phyloP scores from a whole-genome alignment of 2,329 filamentous ascomycete species.

The Berkeleyomyces rouxiae region DNA sequence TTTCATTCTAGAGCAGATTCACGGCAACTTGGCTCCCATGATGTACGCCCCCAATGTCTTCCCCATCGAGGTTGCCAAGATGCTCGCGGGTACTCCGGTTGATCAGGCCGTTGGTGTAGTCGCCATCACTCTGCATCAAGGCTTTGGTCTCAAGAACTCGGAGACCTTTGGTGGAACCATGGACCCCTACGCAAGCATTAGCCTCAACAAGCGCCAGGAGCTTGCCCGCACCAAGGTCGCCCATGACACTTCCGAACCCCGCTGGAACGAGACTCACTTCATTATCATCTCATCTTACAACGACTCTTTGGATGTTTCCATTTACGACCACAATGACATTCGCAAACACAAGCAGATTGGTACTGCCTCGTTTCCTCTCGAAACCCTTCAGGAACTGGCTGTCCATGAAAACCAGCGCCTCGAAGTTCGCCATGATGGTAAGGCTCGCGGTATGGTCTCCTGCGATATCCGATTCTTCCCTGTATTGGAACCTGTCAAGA shows the following conservation, averaged over 20 bases:
- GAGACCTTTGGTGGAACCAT: constrained; percentile 86
- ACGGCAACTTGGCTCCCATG: constrained; percentile 85
- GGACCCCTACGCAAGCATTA: constrained; percentile 77
- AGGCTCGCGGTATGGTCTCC: constrained; percentile 61
- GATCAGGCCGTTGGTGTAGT: constrained; percentile 93
- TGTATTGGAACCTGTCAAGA: constrained; percentile 36
- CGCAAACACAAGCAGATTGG: constrained; percentile 91
- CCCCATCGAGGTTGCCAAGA: constrained; percentile 95
- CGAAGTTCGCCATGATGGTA: constrained; percentile 71
- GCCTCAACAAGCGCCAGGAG: constrained; percentile 65
- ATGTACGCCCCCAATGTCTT: constrained; percentile 98
- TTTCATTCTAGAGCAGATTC: constrained; percentile 94
- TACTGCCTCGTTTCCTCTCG: constrained; percentile 67
- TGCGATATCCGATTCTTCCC: constrained; percentile 91
- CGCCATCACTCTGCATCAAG: constrained; percentile 79
- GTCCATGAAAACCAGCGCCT: constrained; percentile 73
- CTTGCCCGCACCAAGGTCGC: constrained; percentile 82
- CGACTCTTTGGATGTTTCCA: constrained; percentile 66
- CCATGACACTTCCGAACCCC: constrained; percentile 67
- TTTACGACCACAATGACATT: constrained; percentile 90
- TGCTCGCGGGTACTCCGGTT: constrained; percentile 83
- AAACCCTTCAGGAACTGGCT: constrained; percentile 58
- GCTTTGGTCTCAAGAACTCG: constrained; percentile 81
- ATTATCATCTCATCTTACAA: constrained; percentile 84
- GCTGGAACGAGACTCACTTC: constrained; percentile 95